Base-by-base conservation (phyloP, 2,329 filamentous ascomycete genomes). In the Sarocladium strictum region DNA sequence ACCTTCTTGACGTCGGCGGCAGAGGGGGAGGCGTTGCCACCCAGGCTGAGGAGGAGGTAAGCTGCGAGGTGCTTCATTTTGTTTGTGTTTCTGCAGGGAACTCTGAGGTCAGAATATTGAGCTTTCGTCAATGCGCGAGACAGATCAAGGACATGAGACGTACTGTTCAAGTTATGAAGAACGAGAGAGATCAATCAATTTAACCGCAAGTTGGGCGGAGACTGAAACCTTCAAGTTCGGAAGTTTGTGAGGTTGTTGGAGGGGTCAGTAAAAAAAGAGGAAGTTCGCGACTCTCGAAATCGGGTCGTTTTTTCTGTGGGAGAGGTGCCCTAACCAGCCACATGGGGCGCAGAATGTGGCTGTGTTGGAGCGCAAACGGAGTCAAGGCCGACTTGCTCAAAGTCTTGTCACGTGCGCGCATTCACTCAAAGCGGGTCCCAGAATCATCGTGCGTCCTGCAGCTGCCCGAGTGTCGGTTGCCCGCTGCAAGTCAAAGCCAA, bases 41-140 rank as follows among this genome's bases (percentile, higher is more conserved):
- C 93, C 67, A 97, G 88, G 80, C 80, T 79, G 76, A 97, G 90
- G 73, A 99, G 93, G 72, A 99, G 91, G 86, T 96, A 97, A 75
- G 94, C 93, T 75, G 94, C 94, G 81, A 99, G 88, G 81, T 97
- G 87, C 92, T 99, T 97, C 94, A 99, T 97, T 90, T 86, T 96
- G 75, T 67, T 66, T 62, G 68, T 64, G 58, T 71, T 75, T 70
- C 66, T 70, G 24, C 9, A 24, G 35, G 49, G 35, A 19, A 51
- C 5, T 14, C 29, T 7, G 12, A 33, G 15, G 47, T 51, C n/a
- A 51, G 47, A 10, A 15, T 32, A 23, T 27, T 21, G 43, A 47
- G 23, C 10, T 9, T 3, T 35, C 53, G 47, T 53, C 37, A 43
- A 52, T 64, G 61, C 15, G 7, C 35, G 19, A n/a, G 35, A 38